Evolutionary conservation across 1,139 yeast genomes (phyloP).

Genomic region (Debaryomycetaceae sp.): DNA sequence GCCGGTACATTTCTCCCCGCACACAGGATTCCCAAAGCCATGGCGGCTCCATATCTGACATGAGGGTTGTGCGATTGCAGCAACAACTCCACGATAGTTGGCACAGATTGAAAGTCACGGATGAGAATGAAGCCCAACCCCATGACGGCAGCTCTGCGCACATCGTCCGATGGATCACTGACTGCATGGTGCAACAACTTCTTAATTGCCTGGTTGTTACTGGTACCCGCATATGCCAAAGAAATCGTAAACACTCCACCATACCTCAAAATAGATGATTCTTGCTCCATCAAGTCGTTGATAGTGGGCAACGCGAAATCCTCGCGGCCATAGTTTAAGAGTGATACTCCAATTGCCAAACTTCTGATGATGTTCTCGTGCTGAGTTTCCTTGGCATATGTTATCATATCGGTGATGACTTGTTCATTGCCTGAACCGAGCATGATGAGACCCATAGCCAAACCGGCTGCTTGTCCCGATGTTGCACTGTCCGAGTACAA

Average conservation of each 20-base stretch:
- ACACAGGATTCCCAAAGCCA: slow-evolving; percentile 95
- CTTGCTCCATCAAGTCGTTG: slow-evolving; percentile 63
- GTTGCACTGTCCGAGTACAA: slow-evolving; percentile 88
- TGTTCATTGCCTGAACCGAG: slow-evolving; percentile 81
- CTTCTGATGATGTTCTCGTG: slow-evolving; percentile 95
- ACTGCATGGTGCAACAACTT: slow-evolving; percentile 89
- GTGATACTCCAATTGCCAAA: slow-evolving; percentile 82
- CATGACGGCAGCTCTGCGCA: slow-evolving; percentile 92
- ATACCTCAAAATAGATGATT: slow-evolving; percentile 81
- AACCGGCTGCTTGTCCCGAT: slow-evolving; percentile 95
- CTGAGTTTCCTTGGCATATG: slow-evolving; percentile 92
- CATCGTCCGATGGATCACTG: slow-evolving; percentile 94
- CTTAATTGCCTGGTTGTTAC: slow-evolving; percentile 82
- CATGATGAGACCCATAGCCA: slow-evolving; percentile 95
- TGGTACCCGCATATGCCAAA: slow-evolving; percentile 95
- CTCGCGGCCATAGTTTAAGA: slow-evolving; percentile 82
- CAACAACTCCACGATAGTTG: slow-evolving; percentile 88
- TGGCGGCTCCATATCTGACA: slow-evolving; percentile 96
- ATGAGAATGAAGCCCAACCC: slow-evolving; percentile 89
- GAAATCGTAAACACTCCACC: slow-evolving; percentile 96
- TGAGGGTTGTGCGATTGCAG: slow-evolving; percentile 97
- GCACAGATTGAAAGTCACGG: slow-evolving; percentile 90
- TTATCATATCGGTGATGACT: slow-evolving; percentile 77
- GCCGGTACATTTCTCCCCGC: slow-evolving; percentile 90
- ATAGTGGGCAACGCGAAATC: slow-evolving; percentile 75